These are phyloP conservation scores for Phycomyces blakesleeanus DNA, from an alignment of 192 early-diverging fungal genomes.

Conservation along the genomic window DNA sequence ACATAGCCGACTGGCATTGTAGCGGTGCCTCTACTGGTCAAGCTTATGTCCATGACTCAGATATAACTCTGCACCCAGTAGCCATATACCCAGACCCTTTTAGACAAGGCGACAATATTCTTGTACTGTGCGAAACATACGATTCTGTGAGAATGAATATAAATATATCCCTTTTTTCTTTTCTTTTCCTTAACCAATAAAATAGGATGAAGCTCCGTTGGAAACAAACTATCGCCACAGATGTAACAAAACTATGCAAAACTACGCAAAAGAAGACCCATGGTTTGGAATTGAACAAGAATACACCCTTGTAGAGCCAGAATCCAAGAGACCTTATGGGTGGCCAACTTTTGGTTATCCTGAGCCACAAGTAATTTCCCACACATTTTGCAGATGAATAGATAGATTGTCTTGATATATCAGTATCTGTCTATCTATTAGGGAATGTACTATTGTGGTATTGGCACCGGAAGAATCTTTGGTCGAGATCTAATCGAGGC, in stretches of 20 bases:
- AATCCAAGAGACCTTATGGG: conserved; percentile 39
- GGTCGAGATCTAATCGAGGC: conserved; percentile 52
- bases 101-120: conserved; percentile 40
- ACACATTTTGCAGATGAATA: neutral
- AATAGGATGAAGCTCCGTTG: too few species aligned
- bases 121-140: conserved; percentile 47
- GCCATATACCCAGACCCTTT: conserved; percentile 52
- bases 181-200: too few species aligned
- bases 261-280: conserved; percentile 34
- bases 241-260: conserved; percentile 34
- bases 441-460: conserved; percentile 52
- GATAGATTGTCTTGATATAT: neutral
- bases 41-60: conserved; percentile 41
- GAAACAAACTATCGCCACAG: conserved; percentile 42
- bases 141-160: conserved; percentile 46
- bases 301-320: conserved; percentile 46
- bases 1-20: conserved; percentile 47
- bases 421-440: neutral
- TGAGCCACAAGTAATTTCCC: conserved; percentile 35
- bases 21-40: conserved; percentile 51
- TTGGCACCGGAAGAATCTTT: conserved; percentile 42
- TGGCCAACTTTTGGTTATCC: conserved; percentile 53
- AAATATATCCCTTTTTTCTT: conserved; percentile 6
- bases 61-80: conserved; percentile 41
- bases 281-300: conserved; percentile 61